A percentile compares a stretch with the other conserved stretches of the same genome.
phyloP scores from a whole-genome alignment of 2,329 filamentous ascomycete species.

The Fusarium abutilonis region DNA sequence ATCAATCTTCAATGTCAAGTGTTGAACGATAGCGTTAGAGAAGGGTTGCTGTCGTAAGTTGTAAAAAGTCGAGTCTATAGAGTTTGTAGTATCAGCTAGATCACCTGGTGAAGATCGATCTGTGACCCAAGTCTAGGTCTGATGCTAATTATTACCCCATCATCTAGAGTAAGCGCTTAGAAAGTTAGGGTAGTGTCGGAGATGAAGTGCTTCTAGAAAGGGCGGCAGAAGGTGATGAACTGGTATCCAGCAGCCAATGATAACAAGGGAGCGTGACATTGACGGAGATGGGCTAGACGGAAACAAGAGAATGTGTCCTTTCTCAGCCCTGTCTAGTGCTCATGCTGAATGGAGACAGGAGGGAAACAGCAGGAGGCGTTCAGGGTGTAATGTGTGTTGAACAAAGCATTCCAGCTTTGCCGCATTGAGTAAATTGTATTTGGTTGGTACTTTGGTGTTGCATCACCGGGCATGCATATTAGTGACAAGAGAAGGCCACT shows the following conservation, averaged over 20 bases:
- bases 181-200: constrained; percentile 26
- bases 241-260: constrained; percentile 28
- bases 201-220: constrained; percentile 44
- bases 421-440: constrained; percentile 12
- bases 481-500: background rate
- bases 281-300: constrained; percentile 14
- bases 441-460: background rate
- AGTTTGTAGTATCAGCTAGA: background rate
- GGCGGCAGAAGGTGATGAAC: constrained; percentile 35
- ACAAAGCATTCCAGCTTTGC: constrained; percentile 19
- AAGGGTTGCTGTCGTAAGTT: background rate
- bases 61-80: background rate
- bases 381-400: constrained; percentile 2
- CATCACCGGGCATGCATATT: background rate
- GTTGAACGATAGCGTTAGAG: background rate
- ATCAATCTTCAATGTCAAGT: background rate
- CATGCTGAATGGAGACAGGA: constrained; percentile 8
- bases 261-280: constrained; percentile 10
- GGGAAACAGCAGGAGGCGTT: constrained; percentile 6
- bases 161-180: constrained; percentile 8
- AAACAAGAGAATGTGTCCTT: constrained; percentile 24
- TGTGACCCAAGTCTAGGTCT: background rate
- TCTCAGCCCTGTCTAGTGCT: constrained; percentile 40
- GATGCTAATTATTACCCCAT: background rate
- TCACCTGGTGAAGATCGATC: background rate